Conservation (phyloP, 306 rosid species). For the Nissolia schottii region DNA sequence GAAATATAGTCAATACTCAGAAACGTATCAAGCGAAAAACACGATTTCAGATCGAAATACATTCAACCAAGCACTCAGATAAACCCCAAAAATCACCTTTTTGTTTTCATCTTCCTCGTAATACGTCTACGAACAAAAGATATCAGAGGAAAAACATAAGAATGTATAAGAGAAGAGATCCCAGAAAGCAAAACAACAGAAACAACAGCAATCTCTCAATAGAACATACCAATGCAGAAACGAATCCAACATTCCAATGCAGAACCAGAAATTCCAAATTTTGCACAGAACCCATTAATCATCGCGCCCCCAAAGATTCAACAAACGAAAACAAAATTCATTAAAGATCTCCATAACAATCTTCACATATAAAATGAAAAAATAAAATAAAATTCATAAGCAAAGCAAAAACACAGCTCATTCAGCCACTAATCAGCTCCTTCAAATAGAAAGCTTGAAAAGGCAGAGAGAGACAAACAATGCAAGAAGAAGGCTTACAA, state of each 20-base stretch:
- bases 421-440: background rate
- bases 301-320: background rate
- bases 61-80: conserved; percentile 27
- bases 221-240: conserved; percentile 20
- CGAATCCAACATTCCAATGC: conserved; percentile 28
- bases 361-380: background rate
- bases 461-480: background rate
- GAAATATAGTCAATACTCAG: conserved; percentile 17
- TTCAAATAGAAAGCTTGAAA: conserved; percentile 3
- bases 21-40: conserved; percentile 9
- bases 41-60: conserved; percentile 36
- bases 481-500: conserved; percentile 35
- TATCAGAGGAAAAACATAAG: background rate
- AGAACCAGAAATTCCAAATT: conserved; percentile 13
- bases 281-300: conserved; percentile 28
- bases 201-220: conserved; percentile 24
- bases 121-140: background rate
- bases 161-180: background rate
- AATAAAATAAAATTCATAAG: background rate
- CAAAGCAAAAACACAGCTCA: background rate
- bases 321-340: background rate
- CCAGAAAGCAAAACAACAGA: conserved; percentile 29
- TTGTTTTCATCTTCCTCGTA: background rate
- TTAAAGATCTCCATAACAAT: conserved; percentile 26
- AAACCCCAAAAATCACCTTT: conserved; percentile 16